phyloP scores from a whole-genome alignment of 176 grass and related monocot species.

The Tuctoria greenei region DNA sequence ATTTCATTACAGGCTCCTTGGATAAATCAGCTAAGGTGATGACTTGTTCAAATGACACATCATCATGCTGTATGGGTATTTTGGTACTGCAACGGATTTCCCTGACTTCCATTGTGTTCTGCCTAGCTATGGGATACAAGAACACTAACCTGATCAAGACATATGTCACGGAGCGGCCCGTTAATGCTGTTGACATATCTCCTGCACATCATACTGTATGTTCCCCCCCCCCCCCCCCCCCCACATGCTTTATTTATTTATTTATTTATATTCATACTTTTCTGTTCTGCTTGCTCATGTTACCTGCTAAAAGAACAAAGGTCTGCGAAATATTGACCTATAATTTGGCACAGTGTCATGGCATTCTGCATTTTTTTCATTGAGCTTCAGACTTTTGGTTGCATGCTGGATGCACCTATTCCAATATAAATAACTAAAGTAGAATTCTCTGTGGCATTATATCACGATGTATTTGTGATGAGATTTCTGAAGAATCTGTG shows the following conservation, averaged over 20 bases:
- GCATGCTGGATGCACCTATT: neutral
- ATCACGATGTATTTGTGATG: no score
- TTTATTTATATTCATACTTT: neutral
- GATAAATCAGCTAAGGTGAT: slow-evolving; percentile 90
- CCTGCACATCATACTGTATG: slow-evolving; percentile 83
- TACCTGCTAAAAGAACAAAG: neutral
- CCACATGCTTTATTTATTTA: neutral
- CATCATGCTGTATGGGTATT: no score
- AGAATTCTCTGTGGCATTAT: no score
- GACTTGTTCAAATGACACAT: neutral
- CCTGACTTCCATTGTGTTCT: slow-evolving; percentile 9
- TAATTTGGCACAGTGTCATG: neutral
- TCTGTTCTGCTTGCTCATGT: neutral
- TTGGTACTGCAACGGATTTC: neutral
- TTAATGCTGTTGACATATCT: slow-evolving; percentile 91
- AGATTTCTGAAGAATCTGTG: no score
- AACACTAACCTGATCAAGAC: slow-evolving; percentile 79
- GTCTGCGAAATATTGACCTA: no score
- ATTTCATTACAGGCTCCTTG: slow-evolving; percentile 72
- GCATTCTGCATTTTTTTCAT: neutral
- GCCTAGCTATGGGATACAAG: slow-evolving; percentile 85
- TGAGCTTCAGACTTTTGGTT: neutral
- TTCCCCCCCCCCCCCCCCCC: no score
- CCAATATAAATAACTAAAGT: no score
- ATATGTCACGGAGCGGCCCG: slow-evolving; percentile 69